Conservation (phyloP, 2,329 filamentous ascomycete species). For the Diaporthe nobilis region DNA sequence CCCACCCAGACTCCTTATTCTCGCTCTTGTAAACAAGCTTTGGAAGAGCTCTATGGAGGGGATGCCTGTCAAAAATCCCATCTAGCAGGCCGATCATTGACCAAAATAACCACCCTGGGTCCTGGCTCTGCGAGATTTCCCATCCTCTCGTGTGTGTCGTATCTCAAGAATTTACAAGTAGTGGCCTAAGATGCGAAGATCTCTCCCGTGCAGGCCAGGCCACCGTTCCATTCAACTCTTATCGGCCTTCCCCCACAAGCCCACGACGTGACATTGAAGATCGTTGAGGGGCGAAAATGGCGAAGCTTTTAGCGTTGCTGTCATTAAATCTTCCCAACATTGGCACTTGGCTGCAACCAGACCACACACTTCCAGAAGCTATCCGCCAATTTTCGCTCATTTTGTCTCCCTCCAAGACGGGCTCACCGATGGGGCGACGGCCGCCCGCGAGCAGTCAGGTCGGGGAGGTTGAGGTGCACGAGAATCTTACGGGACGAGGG, state of each 20-base stretch:
- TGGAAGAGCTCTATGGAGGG: slow-evolving; percentile 14
- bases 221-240: slow-evolving; percentile 15
- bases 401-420: slow-evolving; percentile 23
- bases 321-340: slow-evolving; percentile 37
- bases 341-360: slow-evolving; percentile 25
- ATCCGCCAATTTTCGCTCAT: slow-evolving; percentile 27
- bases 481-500: slow-evolving; percentile 30
- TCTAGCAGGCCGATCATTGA: slow-evolving; percentile 27
- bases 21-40: slow-evolving; percentile 8
- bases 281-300: slow-evolving; percentile 35
- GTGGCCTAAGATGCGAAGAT: background rate
- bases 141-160: slow-evolving; percentile 9
- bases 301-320: slow-evolving; percentile 26
- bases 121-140: slow-evolving; percentile 19
- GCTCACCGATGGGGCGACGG: slow-evolving; percentile 1
- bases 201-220: background rate
- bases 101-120: slow-evolving; percentile 12
- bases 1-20: slow-evolving; percentile 1
- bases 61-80: slow-evolving; percentile 32
- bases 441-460: background rate
- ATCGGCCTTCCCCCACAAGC: slow-evolving; percentile 11
- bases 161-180: background rate
- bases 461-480: slow-evolving; percentile 21
- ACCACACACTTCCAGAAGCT: slow-evolving; percentile 2
- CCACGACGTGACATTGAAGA: slow-evolving; percentile 17